A percentile compares a stretch with the other conserved stretches of the same genome.
phyloP scores from a whole-genome alignment of 768 basidiomycete genomes.

The Lactarius psammicola region DNA sequence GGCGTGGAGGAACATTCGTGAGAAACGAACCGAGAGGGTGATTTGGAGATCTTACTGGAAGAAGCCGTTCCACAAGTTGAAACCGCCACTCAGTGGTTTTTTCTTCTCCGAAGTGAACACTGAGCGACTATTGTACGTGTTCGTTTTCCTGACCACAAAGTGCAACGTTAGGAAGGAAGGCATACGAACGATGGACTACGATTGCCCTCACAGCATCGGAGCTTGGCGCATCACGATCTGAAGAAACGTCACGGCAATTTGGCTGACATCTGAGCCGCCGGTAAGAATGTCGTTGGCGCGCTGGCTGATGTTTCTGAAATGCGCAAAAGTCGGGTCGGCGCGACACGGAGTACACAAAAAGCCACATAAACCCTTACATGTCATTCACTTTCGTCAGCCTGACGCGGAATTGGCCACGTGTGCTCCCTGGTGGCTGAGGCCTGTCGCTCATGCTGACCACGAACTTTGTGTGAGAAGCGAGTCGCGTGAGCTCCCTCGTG shows the following conservation, averaged over 20 bases:
- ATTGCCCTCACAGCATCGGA: conserved; percentile 25
- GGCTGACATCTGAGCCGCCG: conserved; percentile 7
- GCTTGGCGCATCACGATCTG: conserved; percentile 27
- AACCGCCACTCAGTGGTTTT: conserved; percentile 22
- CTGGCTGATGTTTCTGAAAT: conserved; percentile 12
- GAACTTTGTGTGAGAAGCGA: conserved; percentile 10
- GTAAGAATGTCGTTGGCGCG: conserved; percentile 21
- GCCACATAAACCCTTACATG: conserved; percentile 5
- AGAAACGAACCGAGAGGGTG: neutral
- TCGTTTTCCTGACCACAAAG: conserved; percentile 10
- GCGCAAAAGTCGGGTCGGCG: neutral
- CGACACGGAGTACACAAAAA: neutral
- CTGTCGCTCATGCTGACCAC: conserved; percentile 16
- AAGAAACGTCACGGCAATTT: conserved; percentile 20
- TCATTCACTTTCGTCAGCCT: conserved; percentile 24
- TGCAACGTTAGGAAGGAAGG: neutral
- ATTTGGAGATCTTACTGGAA: conserved; percentile 17
- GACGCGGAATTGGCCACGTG: conserved; percentile 21
- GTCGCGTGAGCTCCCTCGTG: conserved; percentile 10
- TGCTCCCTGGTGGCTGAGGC: conserved; percentile 17
- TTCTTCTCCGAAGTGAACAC: conserved; percentile 21
- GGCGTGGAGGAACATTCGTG: conserved; percentile 1
- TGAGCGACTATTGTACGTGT: conserved; percentile 24
- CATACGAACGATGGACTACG: neutral
- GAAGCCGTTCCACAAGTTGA: conserved; percentile 28